phyloP scores from a whole-genome alignment of 2,329 filamentous ascomycete species.

The Claviceps digitariae region DNA sequence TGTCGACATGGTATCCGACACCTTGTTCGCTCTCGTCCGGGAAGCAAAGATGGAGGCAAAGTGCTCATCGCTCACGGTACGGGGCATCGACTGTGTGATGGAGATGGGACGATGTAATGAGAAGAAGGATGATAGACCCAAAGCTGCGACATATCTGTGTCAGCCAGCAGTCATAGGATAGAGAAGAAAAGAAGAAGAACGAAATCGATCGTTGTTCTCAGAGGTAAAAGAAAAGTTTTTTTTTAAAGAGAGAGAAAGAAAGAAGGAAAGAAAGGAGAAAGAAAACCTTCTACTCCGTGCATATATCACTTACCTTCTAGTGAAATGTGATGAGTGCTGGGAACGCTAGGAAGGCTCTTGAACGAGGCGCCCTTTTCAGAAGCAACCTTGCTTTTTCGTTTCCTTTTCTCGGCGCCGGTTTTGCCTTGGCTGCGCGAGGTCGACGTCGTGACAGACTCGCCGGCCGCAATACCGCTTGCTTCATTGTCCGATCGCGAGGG shows the following conservation, averaged over 20 bases:
- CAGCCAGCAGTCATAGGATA: not conserved
- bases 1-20: conserved; percentile 53
- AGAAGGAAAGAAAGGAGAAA: not conserved
- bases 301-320: conserved; percentile 42
- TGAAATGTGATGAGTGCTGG: conserved; percentile 59
- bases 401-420: conserved; percentile 37
- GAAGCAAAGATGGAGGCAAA: conserved; percentile 75
- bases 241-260: too few relatives aligned
- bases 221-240: too few relatives aligned
- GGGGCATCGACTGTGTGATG: conserved; percentile 68
- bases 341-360: conserved; percentile 56
- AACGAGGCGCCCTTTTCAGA: conserved; percentile 30
- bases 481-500: conserved; percentile 48
- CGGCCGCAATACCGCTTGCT: conserved; percentile 34
- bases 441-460: conserved; percentile 35
- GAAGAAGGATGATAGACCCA: conserved; percentile 86
- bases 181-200: not conserved
- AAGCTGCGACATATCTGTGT: conserved; percentile 40
- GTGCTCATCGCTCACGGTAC: conserved; percentile 53
- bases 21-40: conserved; percentile 35
- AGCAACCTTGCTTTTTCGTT: conserved; percentile 43
- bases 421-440: conserved; percentile 29
- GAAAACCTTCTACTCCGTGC: not conserved
- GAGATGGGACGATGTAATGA: conserved; percentile 91
- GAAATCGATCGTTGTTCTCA: not conserved